These are phyloP conservation scores for Epithele typhae DNA, from an alignment of 768 basidiomycete species.

Conservation along the genomic window DNA sequence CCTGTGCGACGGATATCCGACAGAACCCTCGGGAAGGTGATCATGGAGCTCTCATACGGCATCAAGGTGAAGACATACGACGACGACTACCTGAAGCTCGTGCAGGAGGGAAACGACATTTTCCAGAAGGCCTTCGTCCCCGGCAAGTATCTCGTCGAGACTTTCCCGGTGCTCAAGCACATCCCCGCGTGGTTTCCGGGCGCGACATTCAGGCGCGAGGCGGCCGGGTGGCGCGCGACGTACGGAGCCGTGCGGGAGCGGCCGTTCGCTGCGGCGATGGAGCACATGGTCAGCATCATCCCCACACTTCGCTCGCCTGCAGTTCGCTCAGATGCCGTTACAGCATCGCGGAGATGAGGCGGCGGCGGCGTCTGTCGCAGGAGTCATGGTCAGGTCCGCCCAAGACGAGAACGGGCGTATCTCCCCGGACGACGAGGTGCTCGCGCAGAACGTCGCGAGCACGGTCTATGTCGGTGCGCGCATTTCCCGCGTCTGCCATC, in stretches of 20 bases:
- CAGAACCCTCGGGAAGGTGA: constrained; percentile 15
- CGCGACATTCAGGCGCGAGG: constrained; percentile 8
- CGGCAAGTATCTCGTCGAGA: not conserved
- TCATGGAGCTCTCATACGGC: constrained; percentile 19
- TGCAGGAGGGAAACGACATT: not conserved
- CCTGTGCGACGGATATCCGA: not conserved
- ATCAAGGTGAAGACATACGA: constrained; percentile 1
- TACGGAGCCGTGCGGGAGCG: not conserved
- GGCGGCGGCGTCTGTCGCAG: not conserved
- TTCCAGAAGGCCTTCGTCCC: not conserved
- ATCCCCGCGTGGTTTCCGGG: constrained; percentile 19
- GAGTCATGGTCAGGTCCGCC: not conserved
- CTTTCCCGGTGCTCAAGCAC: constrained; percentile 3
- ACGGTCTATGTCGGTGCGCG: not conserved
- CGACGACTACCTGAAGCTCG: not conserved
- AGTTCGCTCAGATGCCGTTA: not conserved
- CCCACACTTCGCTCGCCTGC: too few species aligned
- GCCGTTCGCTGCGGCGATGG: not conserved
- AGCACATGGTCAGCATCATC: not conserved
- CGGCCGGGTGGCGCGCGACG: not conserved
- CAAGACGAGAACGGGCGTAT: not conserved
- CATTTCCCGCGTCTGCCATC: not conserved
- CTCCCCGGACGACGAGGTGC: not conserved
- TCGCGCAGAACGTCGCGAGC: not conserved
- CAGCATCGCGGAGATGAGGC: not conserved